Evolutionary conservation across 495 filamentous ascomycete species (phyloP).

Genomic region (Penicillium bialowiezense): DNA sequence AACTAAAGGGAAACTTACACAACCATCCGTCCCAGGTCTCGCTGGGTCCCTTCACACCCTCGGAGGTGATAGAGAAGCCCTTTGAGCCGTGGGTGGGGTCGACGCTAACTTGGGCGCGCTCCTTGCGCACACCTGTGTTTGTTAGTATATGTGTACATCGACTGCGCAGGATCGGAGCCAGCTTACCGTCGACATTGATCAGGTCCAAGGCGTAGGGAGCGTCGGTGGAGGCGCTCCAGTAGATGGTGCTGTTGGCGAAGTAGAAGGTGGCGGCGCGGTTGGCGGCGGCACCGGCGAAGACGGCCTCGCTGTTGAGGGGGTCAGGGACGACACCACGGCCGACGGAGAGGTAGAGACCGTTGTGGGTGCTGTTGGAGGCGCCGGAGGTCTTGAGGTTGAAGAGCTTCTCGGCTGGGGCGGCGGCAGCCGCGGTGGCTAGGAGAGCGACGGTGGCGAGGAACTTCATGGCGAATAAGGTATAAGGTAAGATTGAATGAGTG

Average conservation of each 20-base stretch:
- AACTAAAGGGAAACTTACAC: constrained; percentile 6
- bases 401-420: constrained; percentile 13
- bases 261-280: constrained; percentile 14
- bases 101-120: constrained; percentile 3
- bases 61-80: neutral
- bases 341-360: constrained; percentile 15
- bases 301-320: constrained; percentile 19
- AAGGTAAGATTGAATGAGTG: neutral
- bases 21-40: constrained; percentile 4
- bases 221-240: constrained; percentile 8
- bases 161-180: no score
- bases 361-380: constrained; percentile 12
- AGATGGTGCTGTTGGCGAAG: constrained; percentile 15
- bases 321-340: constrained; percentile 8
- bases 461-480: constrained; percentile 17
- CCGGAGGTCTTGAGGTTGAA: constrained; percentile 21
- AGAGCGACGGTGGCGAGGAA: constrained; percentile 16
- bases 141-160: no score
- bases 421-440: constrained; percentile 15
- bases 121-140: constrained; percentile 3
- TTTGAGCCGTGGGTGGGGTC: constrained; percentile 4
- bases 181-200: constrained; percentile 9
- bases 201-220: constrained; percentile 19
- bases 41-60: neutral
- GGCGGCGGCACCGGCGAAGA: constrained; percentile 11